Conservation (phyloP, 73 alveolate species). For the Tetrahymena elliotti region DNA sequence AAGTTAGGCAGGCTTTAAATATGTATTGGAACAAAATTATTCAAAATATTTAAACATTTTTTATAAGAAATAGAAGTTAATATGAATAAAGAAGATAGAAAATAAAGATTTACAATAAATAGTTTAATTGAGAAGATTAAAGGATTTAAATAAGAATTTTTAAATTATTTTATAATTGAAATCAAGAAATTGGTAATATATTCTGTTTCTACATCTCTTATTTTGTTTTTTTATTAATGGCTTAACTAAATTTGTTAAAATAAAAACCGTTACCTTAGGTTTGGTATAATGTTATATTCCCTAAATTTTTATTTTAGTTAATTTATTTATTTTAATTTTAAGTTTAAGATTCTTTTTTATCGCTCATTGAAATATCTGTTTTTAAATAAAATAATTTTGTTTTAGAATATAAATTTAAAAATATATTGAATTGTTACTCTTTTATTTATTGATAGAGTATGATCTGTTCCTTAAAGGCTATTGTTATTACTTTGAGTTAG, state of each 20-base stretch:
- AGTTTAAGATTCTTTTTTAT: not conserved
- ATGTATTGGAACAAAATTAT: too few relatives aligned
- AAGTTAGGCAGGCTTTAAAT: too few relatives aligned
- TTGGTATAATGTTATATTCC: not conserved
- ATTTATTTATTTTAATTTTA: not conserved
- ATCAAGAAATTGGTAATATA: not conserved
- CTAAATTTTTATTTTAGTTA: not conserved
- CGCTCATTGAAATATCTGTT: not conserved
- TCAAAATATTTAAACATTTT: too few relatives aligned
- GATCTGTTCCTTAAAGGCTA: not conserved
- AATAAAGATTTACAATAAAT: too few relatives aligned
- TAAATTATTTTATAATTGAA: not conserved
- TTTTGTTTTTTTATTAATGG: not conserved
- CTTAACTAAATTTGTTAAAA: not conserved
- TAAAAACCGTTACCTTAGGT: not conserved
- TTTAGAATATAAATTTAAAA: too few relatives aligned
- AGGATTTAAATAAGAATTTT: too few relatives aligned
- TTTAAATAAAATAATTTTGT: not conserved
- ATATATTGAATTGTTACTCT: not conserved
- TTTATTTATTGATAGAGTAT: not conserved
- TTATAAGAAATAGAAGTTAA: too few relatives aligned
- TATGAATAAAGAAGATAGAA: too few relatives aligned
- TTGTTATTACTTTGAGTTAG: not conserved
- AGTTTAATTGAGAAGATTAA: too few relatives aligned
- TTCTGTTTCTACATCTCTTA: not conserved